Conservation (phyloP, 2,329 filamentous ascomycete species). For the Fusarium hainanense region DNA sequence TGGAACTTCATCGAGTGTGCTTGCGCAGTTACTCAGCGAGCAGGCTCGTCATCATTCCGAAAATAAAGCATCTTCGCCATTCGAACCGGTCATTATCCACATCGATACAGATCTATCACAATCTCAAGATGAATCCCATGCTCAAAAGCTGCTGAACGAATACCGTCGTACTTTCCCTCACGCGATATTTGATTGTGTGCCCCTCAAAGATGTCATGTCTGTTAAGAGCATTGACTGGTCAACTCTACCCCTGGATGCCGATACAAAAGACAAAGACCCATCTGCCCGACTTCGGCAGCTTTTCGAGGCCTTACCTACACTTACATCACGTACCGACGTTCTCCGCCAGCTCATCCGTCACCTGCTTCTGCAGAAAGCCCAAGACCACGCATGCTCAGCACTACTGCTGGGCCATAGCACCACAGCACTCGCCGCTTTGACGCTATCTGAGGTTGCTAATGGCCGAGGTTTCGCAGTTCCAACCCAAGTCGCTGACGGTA, state of each 20-base stretch:
- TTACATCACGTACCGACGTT: slow-evolving; percentile 81
- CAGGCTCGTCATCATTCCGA: slow-evolving; percentile 74
- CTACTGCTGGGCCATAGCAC: slow-evolving; percentile 89
- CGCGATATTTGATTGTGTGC: slow-evolving; percentile 70
- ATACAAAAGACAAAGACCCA: slow-evolving; percentile 33
- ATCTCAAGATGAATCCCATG: slow-evolving; percentile 39
- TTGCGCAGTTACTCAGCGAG: slow-evolving; percentile 79
- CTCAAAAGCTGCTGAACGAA: slow-evolving; percentile 61
- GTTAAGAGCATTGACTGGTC: slow-evolving; percentile 66
- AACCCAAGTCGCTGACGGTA: slow-evolving; percentile 83
- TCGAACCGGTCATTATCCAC: slow-evolving; percentile 72
- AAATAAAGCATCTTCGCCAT: slow-evolving; percentile 73
- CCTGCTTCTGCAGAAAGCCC: slow-evolving; percentile 74
- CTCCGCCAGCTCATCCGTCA: slow-evolving; percentile 76
- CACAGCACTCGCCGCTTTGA: slow-evolving; percentile 85
- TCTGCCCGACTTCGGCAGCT: slow-evolving; percentile 63
- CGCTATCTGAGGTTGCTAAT: slow-evolving; percentile 88
- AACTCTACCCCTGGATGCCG: slow-evolving; percentile 51
- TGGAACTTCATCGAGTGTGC: slow-evolving; percentile 80
- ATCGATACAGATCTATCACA: slow-evolving; percentile 58
- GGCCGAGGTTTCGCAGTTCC: slow-evolving; percentile 87
- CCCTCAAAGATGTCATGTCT: slow-evolving; percentile 71
- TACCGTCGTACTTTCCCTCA: slow-evolving; percentile 72
- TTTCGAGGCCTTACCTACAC: slow-evolving; percentile 72
- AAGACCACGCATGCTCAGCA: slow-evolving; percentile 69